Conservation (phyloP, 2,329 filamentous ascomycete genomes). For the Paraphaeosphaeria sporulosa region DNA sequence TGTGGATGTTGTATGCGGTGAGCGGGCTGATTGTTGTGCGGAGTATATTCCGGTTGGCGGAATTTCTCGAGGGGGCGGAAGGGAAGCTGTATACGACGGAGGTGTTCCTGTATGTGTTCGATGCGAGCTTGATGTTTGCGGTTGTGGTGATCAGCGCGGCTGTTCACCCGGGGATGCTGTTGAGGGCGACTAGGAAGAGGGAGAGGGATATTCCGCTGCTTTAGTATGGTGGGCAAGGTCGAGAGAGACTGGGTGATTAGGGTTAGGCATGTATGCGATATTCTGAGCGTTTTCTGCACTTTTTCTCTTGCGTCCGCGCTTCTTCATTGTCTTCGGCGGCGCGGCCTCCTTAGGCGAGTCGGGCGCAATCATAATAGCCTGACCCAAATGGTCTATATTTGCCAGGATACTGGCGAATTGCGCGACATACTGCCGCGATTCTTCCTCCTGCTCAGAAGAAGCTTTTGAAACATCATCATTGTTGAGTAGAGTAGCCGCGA, state of each 20-base stretch:
- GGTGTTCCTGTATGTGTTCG: slow-evolving; percentile 26
- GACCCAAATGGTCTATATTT: slow-evolving; percentile 23
- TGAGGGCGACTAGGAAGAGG: slow-evolving; percentile 20
- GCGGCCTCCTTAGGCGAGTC: not conserved
- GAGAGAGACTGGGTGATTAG: not conserved
- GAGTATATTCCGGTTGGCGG: slow-evolving; percentile 24
- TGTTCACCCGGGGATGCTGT: slow-evolving; percentile 23
- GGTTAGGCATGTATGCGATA: not conserved
- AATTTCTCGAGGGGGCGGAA: slow-evolving; percentile 20
- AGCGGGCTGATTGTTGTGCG: slow-evolving; percentile 24
- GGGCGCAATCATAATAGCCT: not conserved
- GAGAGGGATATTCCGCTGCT: slow-evolving; percentile 9
- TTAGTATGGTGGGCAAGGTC: not conserved
- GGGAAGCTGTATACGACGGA: slow-evolving; percentile 22
- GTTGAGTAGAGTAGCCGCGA: slow-evolving; percentile 23
- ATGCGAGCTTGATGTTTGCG: slow-evolving; percentile 25
- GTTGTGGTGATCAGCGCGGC: slow-evolving; percentile 18
- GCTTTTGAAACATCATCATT: slow-evolving; percentile 16
- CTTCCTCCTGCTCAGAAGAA: slow-evolving; percentile 19
- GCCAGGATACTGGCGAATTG: slow-evolving; percentile 25
- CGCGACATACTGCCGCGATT: slow-evolving; percentile 20
- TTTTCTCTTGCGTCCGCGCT: not conserved
- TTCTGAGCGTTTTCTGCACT: not conserved
- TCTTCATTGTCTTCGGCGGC: not conserved
- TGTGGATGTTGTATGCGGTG: slow-evolving; percentile 21